phyloP scores from a whole-genome alignment of 306 rosid species.

The Alnus rubra region DNA sequence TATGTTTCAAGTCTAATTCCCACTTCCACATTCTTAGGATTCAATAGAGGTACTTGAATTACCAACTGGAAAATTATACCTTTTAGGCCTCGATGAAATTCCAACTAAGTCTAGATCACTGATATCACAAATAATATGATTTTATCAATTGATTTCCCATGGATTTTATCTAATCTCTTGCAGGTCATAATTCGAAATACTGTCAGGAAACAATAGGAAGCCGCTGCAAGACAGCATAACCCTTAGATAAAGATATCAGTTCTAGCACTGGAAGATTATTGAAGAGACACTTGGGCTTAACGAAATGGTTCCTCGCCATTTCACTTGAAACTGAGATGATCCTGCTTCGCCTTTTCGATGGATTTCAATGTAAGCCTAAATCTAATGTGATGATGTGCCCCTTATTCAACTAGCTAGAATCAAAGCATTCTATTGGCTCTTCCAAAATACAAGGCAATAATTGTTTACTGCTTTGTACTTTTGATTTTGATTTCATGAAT shows the following conservation, averaged over 20 bases:
- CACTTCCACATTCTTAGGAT: not conserved
- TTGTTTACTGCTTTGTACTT: no score
- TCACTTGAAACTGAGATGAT: no score
- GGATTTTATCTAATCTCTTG: not conserved
- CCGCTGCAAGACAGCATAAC: not conserved
- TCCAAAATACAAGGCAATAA: no score
- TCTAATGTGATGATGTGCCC: no score
- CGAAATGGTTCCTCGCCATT: no score
- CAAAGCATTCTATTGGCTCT: no score
- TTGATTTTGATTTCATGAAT: not conserved
- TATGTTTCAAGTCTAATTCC: not conserved
- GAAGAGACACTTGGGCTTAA: not conserved
- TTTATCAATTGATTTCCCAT: not conserved
- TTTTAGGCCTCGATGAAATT: no score
- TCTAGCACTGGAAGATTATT: not conserved
- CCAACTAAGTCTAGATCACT: not conserved
- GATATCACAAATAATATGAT: no score
- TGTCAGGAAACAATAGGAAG: not conserved
- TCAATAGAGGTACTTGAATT: not conserved
- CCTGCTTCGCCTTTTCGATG: not conserved
- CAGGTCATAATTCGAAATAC: not conserved
- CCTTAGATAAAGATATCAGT: not conserved
- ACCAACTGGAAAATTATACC: not conserved
- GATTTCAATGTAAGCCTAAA: no score
- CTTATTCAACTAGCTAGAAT: no score